phyloP scores from a whole-genome alignment of 306 rosid genomes.

The Urtica urens region DNA sequence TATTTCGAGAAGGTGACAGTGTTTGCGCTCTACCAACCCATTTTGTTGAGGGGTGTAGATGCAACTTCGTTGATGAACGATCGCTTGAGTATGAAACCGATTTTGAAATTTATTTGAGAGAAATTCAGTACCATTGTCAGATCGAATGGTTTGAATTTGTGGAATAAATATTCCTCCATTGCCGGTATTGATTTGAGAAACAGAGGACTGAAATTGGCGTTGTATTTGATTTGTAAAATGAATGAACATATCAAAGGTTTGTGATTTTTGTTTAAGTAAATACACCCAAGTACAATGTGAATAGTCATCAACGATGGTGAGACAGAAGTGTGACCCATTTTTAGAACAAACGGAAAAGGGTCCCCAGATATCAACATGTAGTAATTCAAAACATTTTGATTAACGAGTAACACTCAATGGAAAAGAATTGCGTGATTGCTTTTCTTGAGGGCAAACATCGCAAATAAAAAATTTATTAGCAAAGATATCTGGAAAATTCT shows the following conservation, averaged over 20 bases:
- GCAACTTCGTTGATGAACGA: not conserved
- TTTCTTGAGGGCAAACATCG: too few species aligned
- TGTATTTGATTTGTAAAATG: not conserved
- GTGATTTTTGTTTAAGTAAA: not conserved
- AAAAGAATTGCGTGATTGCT: not conserved
- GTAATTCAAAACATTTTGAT: not conserved
- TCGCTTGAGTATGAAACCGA: not conserved
- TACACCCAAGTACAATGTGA: slow-evolving; percentile 5
- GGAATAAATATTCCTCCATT: not conserved
- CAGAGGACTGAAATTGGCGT: not conserved
- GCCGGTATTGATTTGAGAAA: not conserved
- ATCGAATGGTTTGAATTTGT: not conserved
- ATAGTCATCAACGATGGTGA: slow-evolving; percentile 9
- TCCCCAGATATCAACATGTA: too few species aligned
- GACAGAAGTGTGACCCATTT: not conserved
- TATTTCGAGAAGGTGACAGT: not conserved
- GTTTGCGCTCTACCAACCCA: not conserved
- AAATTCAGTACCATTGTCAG: slow-evolving; percentile 2
- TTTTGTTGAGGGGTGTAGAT: not conserved
- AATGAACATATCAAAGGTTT: too few species aligned
- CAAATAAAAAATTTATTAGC: too few species aligned
- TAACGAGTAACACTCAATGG: not conserved
- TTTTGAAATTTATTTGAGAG: not conserved
- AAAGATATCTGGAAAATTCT: too few species aligned
- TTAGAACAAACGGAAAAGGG: not conserved